Base-by-base conservation (phyloP, 371 early-diverging fungal species). In the Mycotypha africana region DNA sequence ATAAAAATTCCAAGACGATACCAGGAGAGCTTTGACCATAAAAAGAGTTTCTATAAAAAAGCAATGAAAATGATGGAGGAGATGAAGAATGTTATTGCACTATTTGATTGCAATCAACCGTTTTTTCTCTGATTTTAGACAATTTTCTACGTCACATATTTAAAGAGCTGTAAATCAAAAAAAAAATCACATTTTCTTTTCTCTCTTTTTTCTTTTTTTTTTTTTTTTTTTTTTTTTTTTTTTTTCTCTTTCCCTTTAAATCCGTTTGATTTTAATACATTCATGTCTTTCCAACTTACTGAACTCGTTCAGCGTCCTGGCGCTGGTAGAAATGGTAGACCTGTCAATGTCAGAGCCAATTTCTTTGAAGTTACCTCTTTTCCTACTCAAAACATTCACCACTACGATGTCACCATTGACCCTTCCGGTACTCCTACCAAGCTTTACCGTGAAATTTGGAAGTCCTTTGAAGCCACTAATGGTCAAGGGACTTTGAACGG, bases 321-420 rank as follows among this genome's bases (percentile, higher is more conserved):
- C 15, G 47, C 48, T 24, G 67, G 67, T 38, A 60, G 31, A 4
- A 28, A 28, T 23, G 67, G 67, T n/a, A 53, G 54, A 34, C 57
- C 53, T 11, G 58, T 63, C 16, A 51, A 53, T 15, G 60, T 67
- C 25, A 56, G 67, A 28, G 55, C 58, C 20, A 67, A 67, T 36
- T 67, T 63, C 56, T 74, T 74, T 62, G 74, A 74, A 51, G 67
- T 74, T 1, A 62, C 61, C 24, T 51, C 60, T 19, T 61, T 69
- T 54, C 56, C 67, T 10, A 51, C 53, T 10, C 59, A 55, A 14
- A 67, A 74, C 48, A 60, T 74, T 14, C 65, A 69, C 24, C 74
- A 74, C 17, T 65, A 65, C 36, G 65, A 65, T 55, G 52, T 65
- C 11, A 58, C 65, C 4, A 50, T 65, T 20, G 58, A 61, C 16